Evolutionary conservation across 83 land plant species (phyloP).

Genomic region (Picea abies): DNA sequence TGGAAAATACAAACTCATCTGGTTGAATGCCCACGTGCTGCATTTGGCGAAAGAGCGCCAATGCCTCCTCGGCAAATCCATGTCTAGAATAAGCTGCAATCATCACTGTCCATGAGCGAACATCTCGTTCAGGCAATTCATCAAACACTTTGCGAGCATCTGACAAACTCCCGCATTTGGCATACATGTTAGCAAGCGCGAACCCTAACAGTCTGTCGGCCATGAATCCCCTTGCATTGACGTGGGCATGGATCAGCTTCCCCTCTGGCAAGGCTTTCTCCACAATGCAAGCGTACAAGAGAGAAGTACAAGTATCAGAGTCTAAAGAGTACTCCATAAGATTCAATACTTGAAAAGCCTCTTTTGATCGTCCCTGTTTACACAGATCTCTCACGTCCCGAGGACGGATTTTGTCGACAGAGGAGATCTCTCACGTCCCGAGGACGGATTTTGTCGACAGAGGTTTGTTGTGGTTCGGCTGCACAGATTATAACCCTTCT

Average conservation of each 20-base stretch:
- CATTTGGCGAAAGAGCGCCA: slow-evolving; percentile 42
- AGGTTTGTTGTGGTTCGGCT: too few species aligned
- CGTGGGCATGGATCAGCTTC: slow-evolving; percentile 1
- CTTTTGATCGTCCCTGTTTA: too few species aligned
- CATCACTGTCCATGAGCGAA: slow-evolving; percentile 55
- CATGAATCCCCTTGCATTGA: neutral
- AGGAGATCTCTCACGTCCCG: too few species aligned
- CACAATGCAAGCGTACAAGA: neutral
- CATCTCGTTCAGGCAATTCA: slow-evolving; percentile 18
- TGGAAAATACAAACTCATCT: slow-evolving; percentile 54
- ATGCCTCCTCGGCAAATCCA: slow-evolving; percentile 29
- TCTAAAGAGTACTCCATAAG: neutral
- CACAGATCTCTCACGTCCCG: too few species aligned
- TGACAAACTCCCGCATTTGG: slow-evolving; percentile 12
- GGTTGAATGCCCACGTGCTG: slow-evolving; percentile 36
- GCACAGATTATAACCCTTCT: too few species aligned
- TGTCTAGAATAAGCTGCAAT: slow-evolving; percentile 42
- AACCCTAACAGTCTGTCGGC: slow-evolving; percentile 16
- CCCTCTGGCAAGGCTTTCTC: neutral
- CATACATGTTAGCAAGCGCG: slow-evolving; percentile 18
- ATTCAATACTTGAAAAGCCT: neutral
- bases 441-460: too few species aligned
- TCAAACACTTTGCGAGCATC: slow-evolving; percentile 28
- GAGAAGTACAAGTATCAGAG: neutral
- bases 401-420: too few species aligned